These are phyloP conservation scores for Aspergillus biplanus DNA, from an alignment of 495 filamentous ascomycete species.

Conservation along the genomic window DNA sequence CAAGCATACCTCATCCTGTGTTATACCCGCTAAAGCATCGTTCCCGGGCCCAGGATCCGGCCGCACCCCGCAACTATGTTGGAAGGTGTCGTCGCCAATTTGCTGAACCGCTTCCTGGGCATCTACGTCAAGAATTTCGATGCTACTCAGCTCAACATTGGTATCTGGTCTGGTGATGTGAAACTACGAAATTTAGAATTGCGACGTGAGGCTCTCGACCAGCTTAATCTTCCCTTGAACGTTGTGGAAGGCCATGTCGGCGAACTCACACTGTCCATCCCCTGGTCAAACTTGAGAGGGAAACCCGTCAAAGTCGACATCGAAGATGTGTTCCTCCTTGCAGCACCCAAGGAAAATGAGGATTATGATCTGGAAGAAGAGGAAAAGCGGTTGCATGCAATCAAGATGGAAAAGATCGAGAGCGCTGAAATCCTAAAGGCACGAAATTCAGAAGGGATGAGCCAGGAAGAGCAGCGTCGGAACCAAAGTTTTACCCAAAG, in stretches of 20 bases:
- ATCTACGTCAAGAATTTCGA: constrained; percentile 99
- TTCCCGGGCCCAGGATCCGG: constrained; percentile 44
- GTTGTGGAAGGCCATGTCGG: constrained; percentile 95
- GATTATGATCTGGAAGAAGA: constrained; percentile 94
- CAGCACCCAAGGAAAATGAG: constrained; percentile 90
- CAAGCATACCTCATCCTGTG: not conserved
- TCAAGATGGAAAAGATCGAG: constrained; percentile 98
- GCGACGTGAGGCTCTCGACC: constrained; percentile 91
- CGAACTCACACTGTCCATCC: constrained; percentile 85
- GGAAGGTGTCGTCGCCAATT: constrained; percentile 74
- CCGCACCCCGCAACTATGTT: constrained; percentile 57
- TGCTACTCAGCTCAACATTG: constrained; percentile 92
- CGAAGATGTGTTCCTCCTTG: constrained; percentile 93
- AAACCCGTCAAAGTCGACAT: constrained; percentile 94
- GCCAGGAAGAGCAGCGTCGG: constrained; percentile 89
- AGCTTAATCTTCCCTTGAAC: constrained; percentile 92
- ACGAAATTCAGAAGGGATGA: constrained; percentile 88
- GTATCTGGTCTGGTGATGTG: constrained; percentile 98
- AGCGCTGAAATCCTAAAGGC: constrained; percentile 94
- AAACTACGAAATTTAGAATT: constrained; percentile 90
- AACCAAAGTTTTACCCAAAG: constrained; percentile 96
- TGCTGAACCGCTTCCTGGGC: constrained; percentile 98
- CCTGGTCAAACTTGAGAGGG: constrained; percentile 93
- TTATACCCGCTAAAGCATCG: constrained; percentile 10
- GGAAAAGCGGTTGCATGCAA: constrained; percentile 72